Conservation (phyloP, 805 yeast species). For the Nakazawaea sp. region DNA sequence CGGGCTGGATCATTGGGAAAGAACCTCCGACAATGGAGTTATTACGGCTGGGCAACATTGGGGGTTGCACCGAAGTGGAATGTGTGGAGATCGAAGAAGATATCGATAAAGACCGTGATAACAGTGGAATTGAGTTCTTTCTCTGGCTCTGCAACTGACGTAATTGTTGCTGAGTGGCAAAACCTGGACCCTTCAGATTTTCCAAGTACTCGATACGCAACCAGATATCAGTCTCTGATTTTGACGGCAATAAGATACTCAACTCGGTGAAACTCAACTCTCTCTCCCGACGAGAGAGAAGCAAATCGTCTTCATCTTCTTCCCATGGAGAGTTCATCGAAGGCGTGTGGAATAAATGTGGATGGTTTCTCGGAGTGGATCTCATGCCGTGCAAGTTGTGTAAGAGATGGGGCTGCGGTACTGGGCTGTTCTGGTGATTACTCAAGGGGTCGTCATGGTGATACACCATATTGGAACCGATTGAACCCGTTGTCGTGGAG, state of each 20-base stretch:
- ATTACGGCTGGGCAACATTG: conserved; percentile 2
- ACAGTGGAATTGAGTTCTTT: conserved; percentile 4
- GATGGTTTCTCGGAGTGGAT: too few relatives aligned
- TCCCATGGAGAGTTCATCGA: conserved; percentile 27
- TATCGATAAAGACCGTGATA: conserved; percentile 8
- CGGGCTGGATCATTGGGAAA: too few relatives aligned
- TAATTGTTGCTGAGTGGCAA: too few relatives aligned
- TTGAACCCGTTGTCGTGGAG: not conserved
- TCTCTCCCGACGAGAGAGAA: conserved; percentile 45
- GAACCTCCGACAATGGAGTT: conserved; percentile 5
- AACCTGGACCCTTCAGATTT: not conserved
- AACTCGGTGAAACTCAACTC: conserved; percentile 69
- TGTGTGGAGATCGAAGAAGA: conserved; percentile 9
- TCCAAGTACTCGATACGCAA: conserved; percentile 46
- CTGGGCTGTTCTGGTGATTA: too few relatives aligned
- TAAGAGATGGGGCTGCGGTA: too few relatives aligned
- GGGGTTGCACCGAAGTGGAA: not conserved
- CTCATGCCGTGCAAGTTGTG: too few relatives aligned
- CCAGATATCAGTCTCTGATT: conserved; percentile 71
- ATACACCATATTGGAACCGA: not conserved
- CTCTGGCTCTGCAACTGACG: too few relatives aligned
- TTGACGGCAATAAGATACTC: conserved; percentile 61
- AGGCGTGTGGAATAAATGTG: not conserved
- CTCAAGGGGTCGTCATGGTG: conserved; percentile 3
- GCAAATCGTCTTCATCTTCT: conserved; percentile 65